phyloP scores from a whole-genome alignment of 2,329 filamentous ascomycete species.

The Pyrenochaeta sp. region DNA sequence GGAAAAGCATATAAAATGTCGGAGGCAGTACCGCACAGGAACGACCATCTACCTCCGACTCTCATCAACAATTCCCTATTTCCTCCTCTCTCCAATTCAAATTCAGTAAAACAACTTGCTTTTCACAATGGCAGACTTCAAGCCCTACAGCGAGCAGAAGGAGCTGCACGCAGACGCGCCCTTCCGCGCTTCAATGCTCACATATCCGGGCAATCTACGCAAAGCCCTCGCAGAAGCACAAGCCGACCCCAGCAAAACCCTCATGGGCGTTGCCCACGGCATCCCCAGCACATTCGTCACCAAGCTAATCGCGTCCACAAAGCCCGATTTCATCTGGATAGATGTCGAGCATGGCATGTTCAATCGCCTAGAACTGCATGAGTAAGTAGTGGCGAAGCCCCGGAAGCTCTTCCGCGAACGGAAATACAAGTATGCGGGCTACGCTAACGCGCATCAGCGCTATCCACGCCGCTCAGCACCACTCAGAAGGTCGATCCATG shows the following conservation, averaged over 20 bases:
- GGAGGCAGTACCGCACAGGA: neutral
- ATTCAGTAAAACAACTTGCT: neutral
- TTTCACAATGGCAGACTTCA: conserved; percentile 23
- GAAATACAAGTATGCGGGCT: neutral
- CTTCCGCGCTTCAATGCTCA: conserved; percentile 30
- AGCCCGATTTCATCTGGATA: conserved; percentile 37
- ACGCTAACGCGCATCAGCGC: conserved; percentile 17
- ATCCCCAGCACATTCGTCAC: conserved; percentile 36
- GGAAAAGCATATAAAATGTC: neutral
- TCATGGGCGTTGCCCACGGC: conserved; percentile 35
- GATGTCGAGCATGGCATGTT: conserved; percentile 40
- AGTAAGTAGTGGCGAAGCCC: no score
- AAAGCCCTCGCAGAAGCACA: conserved; percentile 30
- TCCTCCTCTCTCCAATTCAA: neutral
- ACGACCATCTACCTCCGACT: neutral
- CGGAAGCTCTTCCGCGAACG: no score
- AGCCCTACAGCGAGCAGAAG: conserved; percentile 31
- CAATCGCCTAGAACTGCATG: conserved; percentile 30
- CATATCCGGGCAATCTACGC: conserved; percentile 29
- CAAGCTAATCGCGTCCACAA: conserved; percentile 34
- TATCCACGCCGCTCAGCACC: conserved; percentile 36
- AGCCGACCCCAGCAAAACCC: conserved; percentile 29
- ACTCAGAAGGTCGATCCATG: conserved; percentile 31
- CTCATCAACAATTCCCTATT: neutral
- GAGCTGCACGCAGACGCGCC: conserved; percentile 30